Percentiles rank a stretch among this genome's conserved stretches.
Evolutionary conservation across 371 early-diverging fungal genomes (phyloP).

Genomic region (Choanephora cucurbitarum): DNA sequence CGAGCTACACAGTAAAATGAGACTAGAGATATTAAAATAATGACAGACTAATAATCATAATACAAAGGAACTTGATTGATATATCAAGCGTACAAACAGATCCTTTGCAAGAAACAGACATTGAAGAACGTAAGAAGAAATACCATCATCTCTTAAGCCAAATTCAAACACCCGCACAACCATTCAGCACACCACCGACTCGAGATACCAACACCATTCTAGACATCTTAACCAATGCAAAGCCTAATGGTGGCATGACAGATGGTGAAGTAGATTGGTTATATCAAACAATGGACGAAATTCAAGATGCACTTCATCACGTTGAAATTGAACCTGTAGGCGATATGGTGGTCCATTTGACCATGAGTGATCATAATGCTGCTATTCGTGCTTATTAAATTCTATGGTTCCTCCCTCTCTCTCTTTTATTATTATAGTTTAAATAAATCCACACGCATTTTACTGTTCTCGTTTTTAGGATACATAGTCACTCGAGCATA

Average conservation of each 20-base stretch:
- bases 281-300: conserved; percentile 46
- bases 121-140: conserved; percentile 47
- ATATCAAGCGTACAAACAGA: conserved; percentile 49
- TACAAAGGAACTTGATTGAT: conserved; percentile 50
- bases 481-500: conserved; percentile 73
- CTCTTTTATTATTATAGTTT: conserved; percentile 48
- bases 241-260: conserved; percentile 34
- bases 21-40: not conserved
- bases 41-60: not conserved
- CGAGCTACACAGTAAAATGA: conserved; percentile 45
- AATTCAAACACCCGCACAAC: conserved; percentile 64
- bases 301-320: conserved; percentile 43
- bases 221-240: conserved; percentile 18
- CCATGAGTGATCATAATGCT: conserved; percentile 28
- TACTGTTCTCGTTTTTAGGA: conserved; percentile 40
- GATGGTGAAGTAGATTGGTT: conserved; percentile 36
- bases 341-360: conserved; percentile 55
- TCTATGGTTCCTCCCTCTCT: too few species aligned
- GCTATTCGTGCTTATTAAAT: conserved; percentile 21
- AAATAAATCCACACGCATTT: conserved; percentile 63
- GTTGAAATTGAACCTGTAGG: conserved; percentile 49
- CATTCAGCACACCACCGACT: not conserved
- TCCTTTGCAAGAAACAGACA: conserved; percentile 48
- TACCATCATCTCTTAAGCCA: conserved; percentile 49
- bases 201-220: conserved; percentile 15